phyloP scores from a whole-genome alignment of 345 rosid genomes.

The Lumnitzera racemosa region DNA sequence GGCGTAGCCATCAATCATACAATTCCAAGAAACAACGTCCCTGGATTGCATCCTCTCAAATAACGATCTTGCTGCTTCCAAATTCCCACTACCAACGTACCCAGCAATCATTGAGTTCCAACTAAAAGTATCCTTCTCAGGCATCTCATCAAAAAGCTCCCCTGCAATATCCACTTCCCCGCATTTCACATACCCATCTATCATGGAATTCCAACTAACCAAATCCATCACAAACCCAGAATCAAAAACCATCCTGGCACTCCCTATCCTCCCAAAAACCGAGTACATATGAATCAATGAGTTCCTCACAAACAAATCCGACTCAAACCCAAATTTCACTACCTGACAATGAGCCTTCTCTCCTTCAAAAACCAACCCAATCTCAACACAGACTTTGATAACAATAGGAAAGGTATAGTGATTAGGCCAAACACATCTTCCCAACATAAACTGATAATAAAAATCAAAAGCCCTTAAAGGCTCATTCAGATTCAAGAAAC shows the following conservation, averaged over 20 bases:
- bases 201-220: slow-evolving; percentile 49
- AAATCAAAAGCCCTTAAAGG: slow-evolving; percentile 37
- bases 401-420: slow-evolving; percentile 54
- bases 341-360: slow-evolving; percentile 26
- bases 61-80: slow-evolving; percentile 32
- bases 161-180: slow-evolving; percentile 15
- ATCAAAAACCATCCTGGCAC: slow-evolving; percentile 37
- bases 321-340: slow-evolving; percentile 28
- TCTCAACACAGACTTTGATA: slow-evolving; percentile 35
- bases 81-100: slow-evolving; percentile 32
- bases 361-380: slow-evolving; percentile 34
- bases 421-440: slow-evolving; percentile 32
- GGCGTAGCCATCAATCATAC: slow-evolving; percentile 67
- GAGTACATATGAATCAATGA: slow-evolving; percentile 38
- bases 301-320: slow-evolving; percentile 38
- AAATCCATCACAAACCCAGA: slow-evolving; percentile 31
- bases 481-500: slow-evolving; percentile 23
- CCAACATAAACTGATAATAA: slow-evolving; percentile 46
- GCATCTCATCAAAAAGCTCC: slow-evolving; percentile 4
- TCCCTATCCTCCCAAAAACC: slow-evolving; percentile 23
- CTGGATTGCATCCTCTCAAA: slow-evolving; percentile 35
- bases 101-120: slow-evolving; percentile 17
- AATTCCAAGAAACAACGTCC: slow-evolving; percentile 42
- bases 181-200: slow-evolving; percentile 39
- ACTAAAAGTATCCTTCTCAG: slow-evolving; percentile 7